phyloP scores from a whole-genome alignment of 176 grass and related monocot species.

The Hsuehochloa calcarea region DNA sequence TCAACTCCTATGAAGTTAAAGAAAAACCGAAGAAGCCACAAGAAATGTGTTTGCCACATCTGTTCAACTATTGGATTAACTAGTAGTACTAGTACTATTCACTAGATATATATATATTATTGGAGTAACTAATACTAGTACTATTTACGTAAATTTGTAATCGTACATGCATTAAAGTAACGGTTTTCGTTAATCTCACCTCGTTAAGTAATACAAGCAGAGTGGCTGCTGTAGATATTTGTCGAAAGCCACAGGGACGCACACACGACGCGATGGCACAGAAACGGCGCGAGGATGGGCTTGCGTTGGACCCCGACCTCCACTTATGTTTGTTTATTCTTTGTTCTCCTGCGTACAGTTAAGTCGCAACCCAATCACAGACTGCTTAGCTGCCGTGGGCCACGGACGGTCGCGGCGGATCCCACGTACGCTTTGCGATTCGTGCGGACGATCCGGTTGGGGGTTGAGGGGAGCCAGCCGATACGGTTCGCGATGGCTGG shows the following conservation, averaged over 20 bases:
- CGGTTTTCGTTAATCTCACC: not conserved
- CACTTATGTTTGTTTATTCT: conserved; percentile 40
- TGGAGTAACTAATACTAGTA: not conserved
- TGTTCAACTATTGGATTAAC: not conserved
- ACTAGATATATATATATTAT: not conserved
- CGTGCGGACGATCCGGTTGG: conserved; percentile 7
- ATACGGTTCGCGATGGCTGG: conserved; percentile 12
- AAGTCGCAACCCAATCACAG: conserved; percentile 34
- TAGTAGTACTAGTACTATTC: not conserved
- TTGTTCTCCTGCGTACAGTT: conserved; percentile 32
- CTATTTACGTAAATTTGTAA: not conserved
- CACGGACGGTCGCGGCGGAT: conserved; percentile 27
- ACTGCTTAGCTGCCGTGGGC: conserved; percentile 43
- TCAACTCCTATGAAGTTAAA: not conserved
- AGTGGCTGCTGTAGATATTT: not conserved
- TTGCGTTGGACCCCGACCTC: conserved; percentile 33
- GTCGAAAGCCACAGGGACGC: conserved; percentile 4
- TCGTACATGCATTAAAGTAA: not conserved
- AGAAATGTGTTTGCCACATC: not conserved
- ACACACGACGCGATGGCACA: conserved; percentile 23
- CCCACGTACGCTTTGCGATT: conserved; percentile 31
- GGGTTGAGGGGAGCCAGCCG: not conserved
- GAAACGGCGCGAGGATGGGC: conserved; percentile 19
- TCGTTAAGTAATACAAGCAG: not conserved
- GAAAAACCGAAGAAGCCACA: not conserved